These are phyloP conservation scores for Lepidium didymum DNA, from an alignment of 345 rosid genomes.

Conservation along the genomic window DNA sequence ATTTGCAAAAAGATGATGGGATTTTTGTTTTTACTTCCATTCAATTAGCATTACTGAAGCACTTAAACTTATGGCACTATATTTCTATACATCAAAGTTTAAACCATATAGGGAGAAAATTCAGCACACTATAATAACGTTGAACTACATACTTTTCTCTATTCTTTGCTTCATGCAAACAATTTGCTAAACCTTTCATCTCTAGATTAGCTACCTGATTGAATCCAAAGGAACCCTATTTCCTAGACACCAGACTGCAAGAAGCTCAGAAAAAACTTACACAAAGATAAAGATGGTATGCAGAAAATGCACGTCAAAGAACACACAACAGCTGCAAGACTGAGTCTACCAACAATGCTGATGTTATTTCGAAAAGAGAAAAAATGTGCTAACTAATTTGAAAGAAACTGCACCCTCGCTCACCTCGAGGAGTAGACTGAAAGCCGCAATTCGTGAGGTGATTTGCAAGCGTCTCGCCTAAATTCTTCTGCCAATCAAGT, in stretches of 20 bases:
- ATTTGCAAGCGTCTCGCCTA: slow-evolving; percentile 86
- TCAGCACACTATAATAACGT: neutral
- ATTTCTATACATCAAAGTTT: neutral
- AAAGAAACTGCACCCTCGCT: slow-evolving; percentile 5
- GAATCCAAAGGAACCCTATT: neutral
- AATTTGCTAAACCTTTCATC: slow-evolving; percentile 2
- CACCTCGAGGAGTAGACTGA: slow-evolving; percentile 76
- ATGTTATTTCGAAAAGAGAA: neutral
- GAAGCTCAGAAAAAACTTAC: neutral
- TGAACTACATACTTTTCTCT: neutral
- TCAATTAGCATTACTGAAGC: neutral
- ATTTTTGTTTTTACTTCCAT: neutral
- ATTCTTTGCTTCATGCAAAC: neutral
- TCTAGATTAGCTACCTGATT: neutral
- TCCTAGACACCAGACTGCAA: neutral
- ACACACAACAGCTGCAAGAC: neutral
- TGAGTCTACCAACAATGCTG: neutral
- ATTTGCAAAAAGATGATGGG: slow-evolving; percentile 21
- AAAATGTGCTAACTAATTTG: neutral
- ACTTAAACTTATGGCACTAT: neutral
- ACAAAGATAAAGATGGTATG: neutral
- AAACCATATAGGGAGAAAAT: neutral
- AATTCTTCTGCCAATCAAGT: slow-evolving; percentile 69
- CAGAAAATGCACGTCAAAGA: neutral
- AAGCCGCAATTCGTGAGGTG: slow-evolving; percentile 88